phyloP scores from a whole-genome alignment of 2,329 filamentous ascomycete species.

The Ascochyta clinopodiicola region DNA sequence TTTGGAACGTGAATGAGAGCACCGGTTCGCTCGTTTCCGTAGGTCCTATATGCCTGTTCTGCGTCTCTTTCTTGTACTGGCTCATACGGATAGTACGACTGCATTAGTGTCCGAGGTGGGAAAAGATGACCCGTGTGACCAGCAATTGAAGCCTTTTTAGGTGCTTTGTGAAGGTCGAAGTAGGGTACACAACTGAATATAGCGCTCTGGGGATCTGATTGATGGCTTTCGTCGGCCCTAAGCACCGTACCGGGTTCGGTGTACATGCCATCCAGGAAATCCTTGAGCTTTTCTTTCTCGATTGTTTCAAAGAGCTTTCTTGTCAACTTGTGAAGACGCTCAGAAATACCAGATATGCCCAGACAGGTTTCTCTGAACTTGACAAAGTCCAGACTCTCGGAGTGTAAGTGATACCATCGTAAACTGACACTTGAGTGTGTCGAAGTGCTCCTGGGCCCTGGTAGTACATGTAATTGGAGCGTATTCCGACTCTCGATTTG shows the following conservation, averaged over 20 bases:
- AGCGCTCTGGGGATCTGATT: conserved; percentile 27
- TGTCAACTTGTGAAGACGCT: conserved; percentile 24
- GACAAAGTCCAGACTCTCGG: conserved; percentile 25
- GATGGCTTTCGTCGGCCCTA: conserved; percentile 33
- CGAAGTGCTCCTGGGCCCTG: conserved; percentile 27
- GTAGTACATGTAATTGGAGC: conserved; percentile 31
- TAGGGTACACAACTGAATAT: conserved; percentile 43
- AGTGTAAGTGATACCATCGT: conserved; percentile 39
- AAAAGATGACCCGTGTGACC: conserved; percentile 19
- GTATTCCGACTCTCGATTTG: conserved; percentile 23
- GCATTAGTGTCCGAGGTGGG: conserved; percentile 37
- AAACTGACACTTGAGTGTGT: conserved; percentile 16
- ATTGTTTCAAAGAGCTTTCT: conserved; percentile 28
- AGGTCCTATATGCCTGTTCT: conserved; percentile 39
- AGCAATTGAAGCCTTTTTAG: not conserved
- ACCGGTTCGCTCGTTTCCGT: conserved; percentile 22
- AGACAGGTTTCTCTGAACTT: conserved; percentile 36
- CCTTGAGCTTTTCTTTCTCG: conserved; percentile 34
- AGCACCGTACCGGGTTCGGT: conserved; percentile 45
- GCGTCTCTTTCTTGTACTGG: conserved; percentile 37
- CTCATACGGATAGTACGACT: conserved; percentile 43
- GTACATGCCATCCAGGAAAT: conserved; percentile 37
- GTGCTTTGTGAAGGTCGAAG: conserved; percentile 25
- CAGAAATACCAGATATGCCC: conserved; percentile 24
- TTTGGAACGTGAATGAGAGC: conserved; percentile 38